These are phyloP conservation scores for Ganoderma lucidum DNA, from an alignment of 1,284 basidiomycete species.

Conservation along the genomic window DNA sequence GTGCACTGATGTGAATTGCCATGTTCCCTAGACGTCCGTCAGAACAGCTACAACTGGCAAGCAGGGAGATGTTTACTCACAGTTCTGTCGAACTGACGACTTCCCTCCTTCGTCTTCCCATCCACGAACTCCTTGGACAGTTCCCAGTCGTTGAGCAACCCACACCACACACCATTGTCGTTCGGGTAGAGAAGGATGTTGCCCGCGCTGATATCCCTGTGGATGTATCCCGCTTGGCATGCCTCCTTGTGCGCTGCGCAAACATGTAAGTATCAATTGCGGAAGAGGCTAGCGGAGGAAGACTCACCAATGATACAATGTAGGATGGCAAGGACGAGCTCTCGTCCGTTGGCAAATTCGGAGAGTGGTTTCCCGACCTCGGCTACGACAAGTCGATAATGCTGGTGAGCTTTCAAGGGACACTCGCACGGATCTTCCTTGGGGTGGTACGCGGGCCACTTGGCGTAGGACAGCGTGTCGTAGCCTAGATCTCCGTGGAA, in stretches of 20 bases:
- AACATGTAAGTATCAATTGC: background rate
- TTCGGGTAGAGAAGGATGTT: constrained; percentile 20
- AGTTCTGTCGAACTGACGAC: constrained; percentile 9
- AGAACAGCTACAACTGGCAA: background rate
- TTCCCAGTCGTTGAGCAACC: constrained; percentile 20
- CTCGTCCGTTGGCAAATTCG: constrained; percentile 2
- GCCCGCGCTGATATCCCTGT: constrained; percentile 23
- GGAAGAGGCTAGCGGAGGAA: background rate
- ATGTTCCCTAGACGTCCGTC: constrained; percentile 18
- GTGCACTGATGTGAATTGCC: constrained; percentile 23
- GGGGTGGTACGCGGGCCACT: constrained; percentile 1
- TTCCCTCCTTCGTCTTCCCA: background rate
- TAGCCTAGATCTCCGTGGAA: constrained; percentile 24
- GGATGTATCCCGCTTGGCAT: constrained; percentile 9
- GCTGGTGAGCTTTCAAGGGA: constrained; percentile 17
- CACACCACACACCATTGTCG: background rate
- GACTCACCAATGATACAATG: constrained; percentile 9
- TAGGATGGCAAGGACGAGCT: background rate
- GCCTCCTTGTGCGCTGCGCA: constrained; percentile 12
- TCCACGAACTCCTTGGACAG: constrained; percentile 3
- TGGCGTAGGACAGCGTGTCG: background rate
- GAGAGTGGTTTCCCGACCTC: constrained; percentile 23
- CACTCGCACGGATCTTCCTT: background rate
- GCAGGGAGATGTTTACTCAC: background rate
- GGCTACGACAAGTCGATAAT: constrained; percentile 24